Base-by-base conservation (phyloP, 1,139 yeast species). In the Scheffersomyces segobiensis region DNA sequence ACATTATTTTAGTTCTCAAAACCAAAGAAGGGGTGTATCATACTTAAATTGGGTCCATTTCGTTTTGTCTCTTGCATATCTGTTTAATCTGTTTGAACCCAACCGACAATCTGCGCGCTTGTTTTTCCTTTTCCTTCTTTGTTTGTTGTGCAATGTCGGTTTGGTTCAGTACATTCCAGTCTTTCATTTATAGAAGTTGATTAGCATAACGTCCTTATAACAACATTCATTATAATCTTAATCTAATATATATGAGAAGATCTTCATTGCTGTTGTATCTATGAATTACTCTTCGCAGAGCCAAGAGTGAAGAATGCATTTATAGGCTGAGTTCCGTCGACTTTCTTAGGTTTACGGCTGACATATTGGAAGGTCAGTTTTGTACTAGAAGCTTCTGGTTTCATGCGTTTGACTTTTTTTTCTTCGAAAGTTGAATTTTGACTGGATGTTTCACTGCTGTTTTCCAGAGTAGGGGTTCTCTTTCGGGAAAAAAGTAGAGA, bases 401-500 rank as follows among this genome's bases (percentile, higher is more conserved):
- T 48, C 6, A n/a, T 20, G 10, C 50, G 50, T 24, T 48, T 48
- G 14, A 20, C 50, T 24, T 20, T 7, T 48, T n/a, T 24, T 20
- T 48, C 50, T 17, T 21, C 24, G 12, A n/a, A 20, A 14, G 18
- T 3, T 20, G 26, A 20, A 6, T 24, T 20, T 19, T 20, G 50
- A 17, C 50, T 19, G 5, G 24, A 48, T 20, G 14, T 48, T 14
- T 21, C 14, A 5, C 26, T n/a, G 3, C 20, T 24, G 50, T 14
- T 20, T 6, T 48, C 26, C n/a, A 21, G 8, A 17, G 50, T 48
- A 24, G 50, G 26, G 17, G 50, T 56, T 51, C 8, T 46, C 50
- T 18, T 56, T 50, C 42, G 26, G 17, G 57, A 49, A 50, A 89
- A 88, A 76, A 86, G 74, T 42, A 77, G 77, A 3, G 87, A 77